These are phyloP conservation scores for Triticum timopheevii DNA, from an alignment of 176 grass and related monocot species.

Conservation along the genomic window DNA sequence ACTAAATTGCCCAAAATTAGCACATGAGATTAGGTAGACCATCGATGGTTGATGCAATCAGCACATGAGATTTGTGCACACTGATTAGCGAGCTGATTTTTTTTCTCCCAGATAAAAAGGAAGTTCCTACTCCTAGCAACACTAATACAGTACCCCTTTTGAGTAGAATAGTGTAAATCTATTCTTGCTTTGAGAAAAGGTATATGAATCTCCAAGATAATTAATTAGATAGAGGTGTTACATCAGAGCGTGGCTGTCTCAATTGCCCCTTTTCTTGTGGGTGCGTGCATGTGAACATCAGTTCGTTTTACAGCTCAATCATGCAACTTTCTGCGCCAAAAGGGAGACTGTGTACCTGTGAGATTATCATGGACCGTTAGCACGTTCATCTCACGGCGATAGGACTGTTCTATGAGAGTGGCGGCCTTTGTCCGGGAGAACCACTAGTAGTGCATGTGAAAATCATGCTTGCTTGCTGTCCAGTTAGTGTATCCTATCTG, in stretches of 20 bases:
- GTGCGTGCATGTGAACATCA: not conserved
- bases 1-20: not conserved
- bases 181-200: not conserved
- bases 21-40: not conserved
- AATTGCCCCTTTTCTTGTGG: not conserved
- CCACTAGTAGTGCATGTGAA: no score
- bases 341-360: not conserved
- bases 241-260: not conserved
- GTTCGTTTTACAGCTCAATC: constrained; percentile 23
- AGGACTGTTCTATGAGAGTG: not conserved
- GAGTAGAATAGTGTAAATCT: not conserved
- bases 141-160: not conserved
- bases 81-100: not conserved
- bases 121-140: not conserved
- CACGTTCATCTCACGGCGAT: not conserved
- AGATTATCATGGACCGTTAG: not conserved
- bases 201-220: no score
- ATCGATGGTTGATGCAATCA: not conserved
- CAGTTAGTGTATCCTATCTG: no score
- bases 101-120: not conserved
- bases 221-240: not conserved
- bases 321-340: not conserved
- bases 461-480: no score
- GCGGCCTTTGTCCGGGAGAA: not conserved
- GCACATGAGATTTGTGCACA: not conserved